Evolutionary conservation across 2,329 filamentous ascomycete genomes (phyloP), one percentile per base, ranked within the genome.

Genomic region (Monilinia laxa): DNA sequence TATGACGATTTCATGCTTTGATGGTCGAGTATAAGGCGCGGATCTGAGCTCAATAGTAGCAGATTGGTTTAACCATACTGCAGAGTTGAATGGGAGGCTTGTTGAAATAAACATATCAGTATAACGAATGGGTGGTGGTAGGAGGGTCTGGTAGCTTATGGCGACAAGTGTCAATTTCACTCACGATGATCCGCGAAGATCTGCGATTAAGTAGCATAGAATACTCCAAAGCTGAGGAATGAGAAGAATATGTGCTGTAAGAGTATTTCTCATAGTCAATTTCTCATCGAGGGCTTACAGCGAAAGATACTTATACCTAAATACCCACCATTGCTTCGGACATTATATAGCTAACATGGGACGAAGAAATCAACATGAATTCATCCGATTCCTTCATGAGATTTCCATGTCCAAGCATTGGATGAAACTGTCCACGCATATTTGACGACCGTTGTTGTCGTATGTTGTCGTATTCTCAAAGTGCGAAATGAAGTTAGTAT

Each of bases 21-120:
- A 75, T 0, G 80, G 78, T 9, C 70, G 63, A 2, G 75, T 76
- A 64, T 79, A 79, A 1, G 78, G 76, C 4, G 79, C 79, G 4
- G 74, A 67, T 11, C 71, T 68, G 56, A 81, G 76, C 23, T 75
- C 70, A 14, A 78, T 70, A 10, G 76, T 73, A 60, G 68, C 68
- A 73, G 75, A 65, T 67, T 72, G 69, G 62, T 65, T 55, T 14
- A 68, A 52, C 64, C 64, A 71, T 16, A 65, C 67, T 40, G 68
- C 68, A 51, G 60, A 55, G n/a, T 68, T 68, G 20, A 42, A 31
- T 16, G 52, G 59, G 28, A 18, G 4, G 6, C 16, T 40, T 20
- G 4, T 35, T 4, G 28, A 4, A 7, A 31, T n/a, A 20, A 54
- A 65, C 62, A 65, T 60, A 28, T 12, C n/a, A 16, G 25, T 51